Percentiles rank a stretch among this genome's conserved stretches.
phyloP scores from a whole-genome alignment of 2,329 filamentous ascomycete species.

The Didymella exigua region DNA sequence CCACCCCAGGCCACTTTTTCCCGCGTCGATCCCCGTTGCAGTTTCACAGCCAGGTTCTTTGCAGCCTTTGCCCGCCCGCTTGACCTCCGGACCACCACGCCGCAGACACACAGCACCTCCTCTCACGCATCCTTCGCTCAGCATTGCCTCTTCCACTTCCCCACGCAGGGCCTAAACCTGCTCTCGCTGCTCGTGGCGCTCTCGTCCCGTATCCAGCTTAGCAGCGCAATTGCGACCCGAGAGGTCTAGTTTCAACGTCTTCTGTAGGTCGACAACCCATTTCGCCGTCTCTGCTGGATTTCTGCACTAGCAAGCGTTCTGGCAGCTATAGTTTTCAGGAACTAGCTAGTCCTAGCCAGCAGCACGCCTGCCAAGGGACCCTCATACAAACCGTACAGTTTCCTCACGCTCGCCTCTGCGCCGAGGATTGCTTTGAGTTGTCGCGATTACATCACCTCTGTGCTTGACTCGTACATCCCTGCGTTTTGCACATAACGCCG shows the following conservation, averaged over 20 bases:
- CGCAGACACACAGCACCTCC: slow-evolving; percentile 7
- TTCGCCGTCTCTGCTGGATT: slow-evolving; percentile 12
- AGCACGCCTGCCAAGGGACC: slow-evolving; percentile 8
- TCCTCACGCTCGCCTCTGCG: slow-evolving; percentile 1
- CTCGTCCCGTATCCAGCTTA: slow-evolving; percentile 15
- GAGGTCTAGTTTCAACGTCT: slow-evolving; percentile 19
- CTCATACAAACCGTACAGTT: slow-evolving; percentile 3
- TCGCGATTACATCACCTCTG: slow-evolving; percentile 14
- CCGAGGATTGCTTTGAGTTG: slow-evolving; percentile 1
- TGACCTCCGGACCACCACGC: slow-evolving; percentile 9
- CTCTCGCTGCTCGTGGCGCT: slow-evolving; percentile 18
- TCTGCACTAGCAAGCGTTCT: slow-evolving; percentile 1
- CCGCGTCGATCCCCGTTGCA: slow-evolving; percentile 11
- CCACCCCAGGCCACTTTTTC: slow-evolving; percentile 14
- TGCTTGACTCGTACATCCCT: slow-evolving; percentile 14
- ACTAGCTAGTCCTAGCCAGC: neutral
- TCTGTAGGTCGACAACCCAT: slow-evolving; percentile 7
- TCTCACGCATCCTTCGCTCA: slow-evolving; percentile 5
- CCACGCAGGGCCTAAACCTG: slow-evolving; percentile 16
- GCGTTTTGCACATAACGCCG: slow-evolving; percentile 10
- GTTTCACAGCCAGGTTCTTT: slow-evolving; percentile 8
- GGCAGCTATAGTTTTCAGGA: neutral
- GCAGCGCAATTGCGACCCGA: slow-evolving; percentile 9
- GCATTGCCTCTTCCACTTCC: slow-evolving; percentile 16
- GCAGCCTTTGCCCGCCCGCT: slow-evolving; percentile 7